These are phyloP conservation scores for Eucalyptus marginata DNA, from an alignment of 345 rosid genomes.

Conservation along the genomic window DNA sequence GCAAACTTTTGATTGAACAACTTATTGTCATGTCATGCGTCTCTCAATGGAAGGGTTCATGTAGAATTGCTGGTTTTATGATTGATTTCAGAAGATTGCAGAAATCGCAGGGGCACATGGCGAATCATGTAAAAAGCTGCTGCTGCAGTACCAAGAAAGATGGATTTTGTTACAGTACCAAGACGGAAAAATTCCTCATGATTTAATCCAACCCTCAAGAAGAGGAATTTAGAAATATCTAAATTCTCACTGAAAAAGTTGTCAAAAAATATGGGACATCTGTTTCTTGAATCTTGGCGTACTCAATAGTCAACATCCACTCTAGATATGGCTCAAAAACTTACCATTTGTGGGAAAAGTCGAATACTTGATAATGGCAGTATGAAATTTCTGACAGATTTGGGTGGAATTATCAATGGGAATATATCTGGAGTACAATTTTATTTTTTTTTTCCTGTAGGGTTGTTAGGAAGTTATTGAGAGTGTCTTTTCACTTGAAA, in stretches of 20 bases:
- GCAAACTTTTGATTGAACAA: neutral
- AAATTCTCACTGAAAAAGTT: neutral
- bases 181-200: neutral
- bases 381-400: neutral
- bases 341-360: neutral
- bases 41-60: neutral
- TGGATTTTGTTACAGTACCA: neutral
- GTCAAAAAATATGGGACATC: neutral
- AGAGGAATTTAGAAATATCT: neutral
- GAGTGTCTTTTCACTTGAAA: neutral
- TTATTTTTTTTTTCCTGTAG: neutral
- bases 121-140: neutral
- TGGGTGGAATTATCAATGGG: neutral
- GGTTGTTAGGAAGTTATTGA: conserved; percentile 9
- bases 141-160: neutral
- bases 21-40: neutral
- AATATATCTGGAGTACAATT: neutral
- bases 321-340: neutral
- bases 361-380: neutral
- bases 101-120: neutral
- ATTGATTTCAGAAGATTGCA: neutral
- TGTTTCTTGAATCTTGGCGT: neutral
- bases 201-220: neutral
- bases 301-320: neutral
- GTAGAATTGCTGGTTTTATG: neutral